Evolutionary conservation across 2,329 filamentous ascomycete genomes (phyloP), one percentile per base, ranked within the genome.

Genomic region (Pseudocercospora fijiensis): DNA sequence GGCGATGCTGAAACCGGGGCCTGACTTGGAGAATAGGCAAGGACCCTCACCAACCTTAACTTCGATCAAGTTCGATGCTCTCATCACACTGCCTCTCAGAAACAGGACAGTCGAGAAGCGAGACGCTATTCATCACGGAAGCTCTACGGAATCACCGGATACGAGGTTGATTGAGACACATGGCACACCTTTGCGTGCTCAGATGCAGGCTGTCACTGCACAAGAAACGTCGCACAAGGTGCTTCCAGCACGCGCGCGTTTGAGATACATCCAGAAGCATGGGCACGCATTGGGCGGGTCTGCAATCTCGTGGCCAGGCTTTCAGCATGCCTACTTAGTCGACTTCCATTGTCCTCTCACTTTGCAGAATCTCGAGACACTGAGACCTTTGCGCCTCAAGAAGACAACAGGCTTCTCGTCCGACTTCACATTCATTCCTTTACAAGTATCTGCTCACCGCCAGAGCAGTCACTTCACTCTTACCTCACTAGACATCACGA

Each of bases 241-340:
- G 11, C 16, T 26, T 53, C 22, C 11, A 30, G 26, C 26, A 28
- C 22, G 22, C 26, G 49, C 26, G 49, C 49, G 49, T 53, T 28
- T 53, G 22, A 53, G 26, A 28, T 53, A 10, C 26, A 16, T 53
- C 49, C 24, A 28, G 24, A 53, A 27, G 49, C 49, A 53, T 27
- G 49, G 49, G 22, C 45, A 18, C 26, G 49, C 49, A 53, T 53
- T 53, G 49, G 49, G 49, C 49, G 28, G 24, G 26, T 53, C 28
- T 11, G 49, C 49, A 51, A 24, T 26, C 45, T 53, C 45, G 18
- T 60, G 58, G 45, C 45, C 45, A 52, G 58, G 26, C 43, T 52
- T 56, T 8, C 30, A 26, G 53, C 53, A 33, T 37, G 53, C 8
- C 53, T 33, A 41, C 53, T 33, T 56, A n/a, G 53, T 56, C 28